phyloP scores from a whole-genome alignment of 306 rosid species.

The Carpinus viminea region DNA sequence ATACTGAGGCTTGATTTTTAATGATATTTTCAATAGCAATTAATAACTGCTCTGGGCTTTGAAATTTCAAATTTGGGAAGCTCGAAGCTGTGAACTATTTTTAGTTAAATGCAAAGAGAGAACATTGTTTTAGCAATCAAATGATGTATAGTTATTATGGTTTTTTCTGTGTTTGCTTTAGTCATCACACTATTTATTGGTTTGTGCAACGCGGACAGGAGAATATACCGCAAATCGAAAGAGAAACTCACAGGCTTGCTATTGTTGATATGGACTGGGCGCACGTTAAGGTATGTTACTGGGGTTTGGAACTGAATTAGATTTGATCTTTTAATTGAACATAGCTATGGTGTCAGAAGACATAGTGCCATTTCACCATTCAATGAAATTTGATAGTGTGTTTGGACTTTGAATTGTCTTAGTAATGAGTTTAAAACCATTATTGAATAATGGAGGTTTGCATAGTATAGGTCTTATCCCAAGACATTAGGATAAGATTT shows the following conservation, averaged over 20 bases:
- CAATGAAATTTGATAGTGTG: neutral
- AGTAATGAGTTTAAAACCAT: neutral
- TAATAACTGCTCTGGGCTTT: neutral
- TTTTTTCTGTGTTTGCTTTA: neutral
- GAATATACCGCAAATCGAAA: slow-evolving; percentile 53
- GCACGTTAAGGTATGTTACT: slow-evolving; percentile 63
- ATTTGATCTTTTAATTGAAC: neutral
- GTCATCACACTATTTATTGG: neutral
- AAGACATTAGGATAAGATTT: slow-evolving; percentile 3
- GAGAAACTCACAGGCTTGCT: slow-evolving; percentile 75
- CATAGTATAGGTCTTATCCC: neutral
- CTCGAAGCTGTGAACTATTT: neutral
- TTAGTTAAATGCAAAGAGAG: neutral
- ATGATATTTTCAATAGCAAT: too few relatives aligned
- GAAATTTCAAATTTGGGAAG: neutral
- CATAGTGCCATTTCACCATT: neutral
- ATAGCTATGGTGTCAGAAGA: neutral
- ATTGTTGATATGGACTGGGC: slow-evolving; percentile 94
- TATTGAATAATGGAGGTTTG: neutral
- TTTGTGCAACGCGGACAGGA: slow-evolving; percentile 41
- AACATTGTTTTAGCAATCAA: neutral
- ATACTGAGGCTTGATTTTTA: neutral
- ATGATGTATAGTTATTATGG: neutral
- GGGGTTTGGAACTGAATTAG: neutral
- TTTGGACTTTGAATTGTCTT: neutral